Percentiles rank a stretch among this genome's conserved stretches.
Evolutionary conservation across 2,329 filamentous ascomycete species (phyloP).

Genomic region (Domatiomyces catenatus): DNA sequence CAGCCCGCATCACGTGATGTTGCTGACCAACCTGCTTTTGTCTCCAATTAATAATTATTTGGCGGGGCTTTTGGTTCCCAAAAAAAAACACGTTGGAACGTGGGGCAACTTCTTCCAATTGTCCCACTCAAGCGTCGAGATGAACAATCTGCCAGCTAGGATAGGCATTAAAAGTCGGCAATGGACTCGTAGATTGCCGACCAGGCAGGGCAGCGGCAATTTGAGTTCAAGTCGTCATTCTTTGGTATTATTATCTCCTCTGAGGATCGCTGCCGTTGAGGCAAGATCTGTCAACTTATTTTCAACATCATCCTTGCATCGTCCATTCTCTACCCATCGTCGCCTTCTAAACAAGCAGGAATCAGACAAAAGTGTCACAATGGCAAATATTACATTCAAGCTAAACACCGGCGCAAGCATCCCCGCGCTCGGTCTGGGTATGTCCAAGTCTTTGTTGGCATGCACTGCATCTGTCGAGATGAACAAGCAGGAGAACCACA

Average conservation of each 20-base stretch:
- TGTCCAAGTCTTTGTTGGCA: neutral
- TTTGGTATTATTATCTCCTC: neutral
- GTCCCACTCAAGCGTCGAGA: neutral
- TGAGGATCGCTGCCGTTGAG: no score
- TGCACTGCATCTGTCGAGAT: neutral
- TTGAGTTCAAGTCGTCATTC: neutral
- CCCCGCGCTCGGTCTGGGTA: slow-evolving; percentile 34
- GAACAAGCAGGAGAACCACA: neutral
- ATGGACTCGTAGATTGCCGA: neutral
- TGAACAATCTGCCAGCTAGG: neutral
- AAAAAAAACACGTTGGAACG: no score
- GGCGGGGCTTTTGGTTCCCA: no score
- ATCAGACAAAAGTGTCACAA: slow-evolving; percentile 1
- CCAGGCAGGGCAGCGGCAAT: neutral
- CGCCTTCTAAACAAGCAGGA: neutral
- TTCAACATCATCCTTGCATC: neutral
- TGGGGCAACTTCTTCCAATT: no score
- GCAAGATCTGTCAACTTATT: neutral
- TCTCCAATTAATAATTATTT: no score
- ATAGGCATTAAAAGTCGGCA: neutral
- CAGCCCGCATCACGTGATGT: no score
- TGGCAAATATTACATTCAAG: slow-evolving; percentile 22
- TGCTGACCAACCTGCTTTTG: no score
- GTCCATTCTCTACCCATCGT: neutral
- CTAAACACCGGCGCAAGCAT: slow-evolving; percentile 35